A percentile compares a stretch with the other conserved stretches of the same genome.
Evolutionary conservation across 2,329 filamentous ascomycete species (phyloP).

Genomic region (Bipolaris zeicola): DNA sequence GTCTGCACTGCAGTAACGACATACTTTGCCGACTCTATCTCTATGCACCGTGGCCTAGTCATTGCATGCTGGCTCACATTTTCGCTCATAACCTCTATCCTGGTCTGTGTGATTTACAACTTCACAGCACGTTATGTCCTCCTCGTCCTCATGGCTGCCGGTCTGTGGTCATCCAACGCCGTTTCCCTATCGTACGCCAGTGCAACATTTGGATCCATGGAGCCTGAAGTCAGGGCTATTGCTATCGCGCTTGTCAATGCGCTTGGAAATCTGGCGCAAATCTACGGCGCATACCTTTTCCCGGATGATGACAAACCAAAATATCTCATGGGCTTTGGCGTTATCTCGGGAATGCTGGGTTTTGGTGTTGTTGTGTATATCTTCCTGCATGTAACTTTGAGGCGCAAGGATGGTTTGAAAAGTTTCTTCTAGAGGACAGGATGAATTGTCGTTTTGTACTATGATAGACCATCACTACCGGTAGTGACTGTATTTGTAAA

Average conservation of each 20-base stretch:
- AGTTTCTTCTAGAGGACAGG: constrained; percentile 5
- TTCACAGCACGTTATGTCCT: constrained; percentile 61
- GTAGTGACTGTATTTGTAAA: not conserved
- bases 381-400: constrained; percentile 36
- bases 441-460: not conserved
- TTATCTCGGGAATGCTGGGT: constrained; percentile 36
- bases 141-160: constrained; percentile 62
- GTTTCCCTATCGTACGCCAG: constrained; percentile 59
- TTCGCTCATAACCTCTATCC: constrained; percentile 48
- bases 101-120: constrained; percentile 54
- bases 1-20: constrained; percentile 56
- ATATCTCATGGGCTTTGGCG: constrained; percentile 42
- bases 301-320: constrained; percentile 56
- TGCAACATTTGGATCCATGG: constrained; percentile 58
- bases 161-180: constrained; percentile 61
- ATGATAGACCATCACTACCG: not conserved
- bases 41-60: constrained; percentile 55
- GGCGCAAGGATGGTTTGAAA: constrained; percentile 30
- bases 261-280: constrained; percentile 61
- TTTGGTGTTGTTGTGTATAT: constrained; percentile 38
- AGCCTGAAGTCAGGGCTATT: constrained; percentile 58
- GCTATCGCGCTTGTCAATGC: constrained; percentile 60
- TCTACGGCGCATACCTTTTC: constrained; percentile 62
- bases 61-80: constrained; percentile 57
- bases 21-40: constrained; percentile 56